Conservation (phyloP, 1,284 basidiomycete genomes). For the Hymenochaete sp. region DNA sequence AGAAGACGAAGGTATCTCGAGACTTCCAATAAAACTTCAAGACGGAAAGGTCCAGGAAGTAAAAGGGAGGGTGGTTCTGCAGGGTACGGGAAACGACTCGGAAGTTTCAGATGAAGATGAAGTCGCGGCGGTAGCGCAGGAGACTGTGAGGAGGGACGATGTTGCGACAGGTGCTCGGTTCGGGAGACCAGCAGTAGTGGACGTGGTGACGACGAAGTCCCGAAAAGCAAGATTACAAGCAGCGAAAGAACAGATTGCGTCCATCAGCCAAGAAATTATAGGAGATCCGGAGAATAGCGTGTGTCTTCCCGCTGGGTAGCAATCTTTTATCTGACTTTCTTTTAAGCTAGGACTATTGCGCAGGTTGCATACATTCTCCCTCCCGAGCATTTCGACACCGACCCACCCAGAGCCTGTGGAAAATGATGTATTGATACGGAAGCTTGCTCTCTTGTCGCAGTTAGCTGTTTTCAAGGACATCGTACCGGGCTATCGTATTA, state of each 20-base stretch:
- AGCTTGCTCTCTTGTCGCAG: slow-evolving; percentile 84
- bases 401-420: slow-evolving; percentile 56
- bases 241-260: slow-evolving; percentile 86
- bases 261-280: slow-evolving; percentile 83
- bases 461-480: slow-evolving; percentile 95
- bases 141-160: slow-evolving; percentile 44
- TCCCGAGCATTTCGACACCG: slow-evolving; percentile 59
- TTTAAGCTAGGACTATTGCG: slow-evolving; percentile 74
- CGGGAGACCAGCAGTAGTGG: slow-evolving; percentile 71
- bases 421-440: slow-evolving; percentile 81
- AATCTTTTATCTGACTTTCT: slow-evolving; percentile 20
- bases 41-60: slow-evolving; percentile 65
- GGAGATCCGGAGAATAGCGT: slow-evolving; percentile 81
- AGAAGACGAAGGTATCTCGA: slow-evolving; percentile 45
- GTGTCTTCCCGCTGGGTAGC: slow-evolving; percentile 25
- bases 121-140: slow-evolving; percentile 5
- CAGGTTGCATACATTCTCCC: slow-evolving; percentile 79
- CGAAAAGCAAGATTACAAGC: slow-evolving; percentile 61
- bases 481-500: slow-evolving; percentile 86
- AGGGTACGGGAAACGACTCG: slow-evolving; percentile 23
- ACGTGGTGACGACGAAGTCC: slow-evolving; percentile 63
- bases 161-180: slow-evolving; percentile 72
- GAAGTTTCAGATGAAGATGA: slow-evolving; percentile 36
- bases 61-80: slow-evolving; percentile 27
- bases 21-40: slow-evolving; percentile 80